phyloP scores from a whole-genome alignment of 148 eudicot species.

The Dysphania ambrosioides region DNA sequence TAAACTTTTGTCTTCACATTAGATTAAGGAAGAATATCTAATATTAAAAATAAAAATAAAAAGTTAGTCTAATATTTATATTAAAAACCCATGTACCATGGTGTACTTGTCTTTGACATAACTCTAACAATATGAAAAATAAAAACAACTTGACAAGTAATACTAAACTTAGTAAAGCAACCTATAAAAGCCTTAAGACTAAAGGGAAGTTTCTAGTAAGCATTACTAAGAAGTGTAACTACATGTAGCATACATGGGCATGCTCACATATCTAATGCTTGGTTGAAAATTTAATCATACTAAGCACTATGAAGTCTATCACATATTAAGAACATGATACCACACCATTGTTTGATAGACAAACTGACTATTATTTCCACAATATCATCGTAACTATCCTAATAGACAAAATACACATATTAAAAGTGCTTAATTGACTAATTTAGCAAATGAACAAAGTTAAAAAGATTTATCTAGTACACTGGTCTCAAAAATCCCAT shows the following conservation, averaged over 20 bases:
- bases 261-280: background rate
- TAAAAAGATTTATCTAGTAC: background rate
- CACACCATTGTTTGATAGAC: background rate
- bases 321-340: no score
- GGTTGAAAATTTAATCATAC: no score
- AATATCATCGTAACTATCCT: background rate
- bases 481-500: background rate
- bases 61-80: no score
- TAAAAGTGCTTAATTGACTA: background rate
- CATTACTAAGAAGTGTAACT: background rate
- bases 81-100: background rate
- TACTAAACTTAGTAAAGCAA: background rate
- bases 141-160: background rate
- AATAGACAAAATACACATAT: no score
- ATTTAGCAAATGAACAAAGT: background rate
- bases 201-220: background rate
- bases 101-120: no score
- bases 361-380: background rate
- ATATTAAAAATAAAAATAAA: no score
- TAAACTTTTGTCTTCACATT: no score
- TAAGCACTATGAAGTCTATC: no score
- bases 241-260: background rate
- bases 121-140: no score
- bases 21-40: no score
- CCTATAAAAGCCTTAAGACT: background rate